Conservation (phyloP, 2,329 filamentous ascomycete genomes). For the Paecilomyces niveus region DNA sequence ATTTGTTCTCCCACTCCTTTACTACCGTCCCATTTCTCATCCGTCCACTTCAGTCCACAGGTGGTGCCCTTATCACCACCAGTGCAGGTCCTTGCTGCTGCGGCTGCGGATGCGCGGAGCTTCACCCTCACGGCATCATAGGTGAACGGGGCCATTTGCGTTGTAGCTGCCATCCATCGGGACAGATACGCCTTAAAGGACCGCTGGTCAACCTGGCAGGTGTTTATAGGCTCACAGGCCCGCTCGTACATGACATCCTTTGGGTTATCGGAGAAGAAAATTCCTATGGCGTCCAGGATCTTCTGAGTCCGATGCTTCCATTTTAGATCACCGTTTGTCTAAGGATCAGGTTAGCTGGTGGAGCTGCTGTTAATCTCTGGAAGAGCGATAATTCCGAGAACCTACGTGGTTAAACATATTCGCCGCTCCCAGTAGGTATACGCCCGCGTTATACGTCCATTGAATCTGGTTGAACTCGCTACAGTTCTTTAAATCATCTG, state of each 20-base stretch:
- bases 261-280: constrained; percentile 7
- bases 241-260: constrained; percentile 48
- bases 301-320: constrained; percentile 7
- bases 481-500: constrained; percentile 52
- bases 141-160: constrained; percentile 53
- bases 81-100: constrained; percentile 49
- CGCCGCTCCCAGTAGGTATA: constrained; percentile 54
- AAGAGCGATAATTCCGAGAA: background rate
- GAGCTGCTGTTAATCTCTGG: background rate
- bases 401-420: constrained; percentile 60
- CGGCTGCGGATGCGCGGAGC: constrained; percentile 46
- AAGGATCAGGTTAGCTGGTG: background rate
- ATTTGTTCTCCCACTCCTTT: constrained; percentile 35
- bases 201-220: constrained; percentile 57
- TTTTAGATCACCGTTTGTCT: constrained; percentile 19
- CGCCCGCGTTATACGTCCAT: constrained; percentile 60
- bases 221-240: constrained; percentile 49
- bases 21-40: constrained; percentile 27
- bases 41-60: constrained; percentile 37
- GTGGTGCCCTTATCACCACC: constrained; percentile 35
- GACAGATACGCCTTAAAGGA: constrained; percentile 61
- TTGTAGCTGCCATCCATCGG: constrained; percentile 54
- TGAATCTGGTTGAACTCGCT: constrained; percentile 53
- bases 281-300: constrained; percentile 6
- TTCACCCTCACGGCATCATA: constrained; percentile 44